Percentiles rank a stretch among this genome's conserved stretches.
Evolutionary conservation across 768 basidiomycete species (phyloP).

Genomic region (Boletus rufocinnamomeus): DNA sequence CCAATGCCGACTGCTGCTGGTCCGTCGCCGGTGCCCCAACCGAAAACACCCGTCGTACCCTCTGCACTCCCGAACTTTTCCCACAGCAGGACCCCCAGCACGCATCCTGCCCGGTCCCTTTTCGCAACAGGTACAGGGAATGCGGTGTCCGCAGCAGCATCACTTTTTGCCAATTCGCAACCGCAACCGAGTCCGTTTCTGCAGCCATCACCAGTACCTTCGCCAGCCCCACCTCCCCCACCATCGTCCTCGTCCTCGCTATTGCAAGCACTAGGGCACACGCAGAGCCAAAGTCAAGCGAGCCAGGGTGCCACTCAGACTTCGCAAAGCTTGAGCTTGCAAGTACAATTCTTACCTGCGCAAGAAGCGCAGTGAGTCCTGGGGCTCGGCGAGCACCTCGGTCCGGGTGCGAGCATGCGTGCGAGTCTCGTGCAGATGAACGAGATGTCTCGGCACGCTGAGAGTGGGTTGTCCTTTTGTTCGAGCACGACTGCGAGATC

Average conservation of each 20-base stretch:
- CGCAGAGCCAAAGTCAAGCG: conserved; percentile 14
- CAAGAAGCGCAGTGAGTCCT: conserved; percentile 57
- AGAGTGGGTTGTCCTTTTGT: conserved; percentile 36
- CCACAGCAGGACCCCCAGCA: conserved; percentile 36
- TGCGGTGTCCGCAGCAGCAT: conserved; percentile 14
- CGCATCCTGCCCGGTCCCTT: conserved; percentile 33
- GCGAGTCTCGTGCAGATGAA: conserved; percentile 77
- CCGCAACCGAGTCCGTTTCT: conserved; percentile 34
- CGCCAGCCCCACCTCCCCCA: conserved; percentile 21
- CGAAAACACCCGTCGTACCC: conserved; percentile 23
- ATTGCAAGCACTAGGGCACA: conserved; percentile 27
- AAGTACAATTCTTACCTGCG: conserved; percentile 51
- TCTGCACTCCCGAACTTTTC: conserved; percentile 12
- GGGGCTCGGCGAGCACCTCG: conserved; percentile 43
- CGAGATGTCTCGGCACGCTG: conserved; percentile 68
- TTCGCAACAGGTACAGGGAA: conserved; percentile 23
- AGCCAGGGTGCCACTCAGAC: conserved; percentile 5
- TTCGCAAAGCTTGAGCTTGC: conserved; percentile 12
- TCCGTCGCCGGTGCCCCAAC: conserved; percentile 10
- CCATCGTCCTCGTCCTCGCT: conserved; percentile 27
- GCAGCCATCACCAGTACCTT: conserved; percentile 19
- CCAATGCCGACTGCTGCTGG: conserved; percentile 8
- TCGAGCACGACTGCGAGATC: conserved; percentile 25
- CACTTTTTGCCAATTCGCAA: conserved; percentile 24
- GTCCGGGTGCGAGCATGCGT: conserved; percentile 57